Base-by-base conservation (phyloP, 371 early-diverging fungal species). In the Circinella umbellata region DNA sequence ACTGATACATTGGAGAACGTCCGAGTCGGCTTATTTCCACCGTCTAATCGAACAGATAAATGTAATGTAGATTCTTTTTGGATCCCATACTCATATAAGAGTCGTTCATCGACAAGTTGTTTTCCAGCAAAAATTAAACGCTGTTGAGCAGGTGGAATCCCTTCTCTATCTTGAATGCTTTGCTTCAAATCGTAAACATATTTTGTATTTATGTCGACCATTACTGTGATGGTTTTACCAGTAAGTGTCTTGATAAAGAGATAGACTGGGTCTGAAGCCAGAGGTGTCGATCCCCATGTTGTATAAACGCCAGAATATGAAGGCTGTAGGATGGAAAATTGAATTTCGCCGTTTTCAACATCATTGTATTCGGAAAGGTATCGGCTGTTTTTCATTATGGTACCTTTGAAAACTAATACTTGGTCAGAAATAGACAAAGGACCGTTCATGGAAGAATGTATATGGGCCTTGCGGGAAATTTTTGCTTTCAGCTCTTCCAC, bases 41-140 rank as follows among this genome's bases (percentile, higher is more conserved):
- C 97, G 85, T 96, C 93, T 70, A 97, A 91, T 84, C 97, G 93
- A 71, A 97, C 91, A 61, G 96, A 95, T 62, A 98, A 82, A 88
- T 98, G 98, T 61, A 97, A 91, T 71, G 96, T 97, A 60, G 94
- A 94, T 86, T 96, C 96, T 83, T 90, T 90, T 81, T 92, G 91
- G 86, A 90, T 91, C 83, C 89, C 89, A 83, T 90, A 91, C 81
- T 91, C 92, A 59, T 87, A 80, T 27, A 91, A 85, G 38, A 84
- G 82, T 79, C 94, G 93, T 81, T 96, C 96, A 85, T 96, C 15
- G 7, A 27, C 97, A 68, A 98, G 92, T 88, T 98, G 96, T 89
- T 97, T 97, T 70, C 97, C 98, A 81, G 98, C 97, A 83, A 98
- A 98, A 81, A 98, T 98, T 70, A 98, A 90, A 69, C 98, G 96